Conservation (phyloP, 495 filamentous ascomycete species). For the Hypoxylon intermedium region DNA sequence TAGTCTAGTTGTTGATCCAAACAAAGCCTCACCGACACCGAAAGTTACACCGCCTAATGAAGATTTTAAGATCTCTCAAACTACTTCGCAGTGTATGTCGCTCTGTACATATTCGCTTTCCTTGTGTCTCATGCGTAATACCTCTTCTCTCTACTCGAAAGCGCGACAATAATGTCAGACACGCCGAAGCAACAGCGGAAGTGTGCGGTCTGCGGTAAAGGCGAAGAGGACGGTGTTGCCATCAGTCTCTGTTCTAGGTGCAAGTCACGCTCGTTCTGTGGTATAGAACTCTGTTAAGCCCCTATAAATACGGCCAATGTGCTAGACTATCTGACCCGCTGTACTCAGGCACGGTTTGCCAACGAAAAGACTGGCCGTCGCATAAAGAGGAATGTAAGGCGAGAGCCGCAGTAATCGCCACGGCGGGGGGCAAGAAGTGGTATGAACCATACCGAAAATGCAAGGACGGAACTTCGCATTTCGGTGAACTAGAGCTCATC, state of each 20-base stretch:
- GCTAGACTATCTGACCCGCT: not conserved
- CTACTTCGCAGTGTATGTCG: too few species aligned
- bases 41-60: too few species aligned
- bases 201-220: not conserved
- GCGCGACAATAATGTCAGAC: constrained; percentile 6
- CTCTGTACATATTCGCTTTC: not conserved
- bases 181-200: not conserved
- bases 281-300: too few species aligned
- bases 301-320: not conserved
- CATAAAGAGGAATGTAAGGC: not conserved
- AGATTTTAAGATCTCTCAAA: too few species aligned
- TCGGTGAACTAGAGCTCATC: not conserved
- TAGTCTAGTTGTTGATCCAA: too few species aligned
- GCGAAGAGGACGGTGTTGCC: not conserved
- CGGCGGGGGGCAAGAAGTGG: not conserved
- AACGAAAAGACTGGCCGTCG: not conserved
- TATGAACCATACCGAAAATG: not conserved
- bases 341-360: not conserved
- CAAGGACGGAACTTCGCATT: not conserved
- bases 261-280: not conserved
- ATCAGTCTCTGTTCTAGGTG: not conserved
- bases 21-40: too few species aligned
- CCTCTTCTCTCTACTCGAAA: too few species aligned
- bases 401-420: not conserved
- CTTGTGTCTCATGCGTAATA: not conserved